Evolutionary conservation across 305 asterid genomes (phyloP), one percentile per base, ranked within the genome.

Genomic region (Fraxinus sp.): DNA sequence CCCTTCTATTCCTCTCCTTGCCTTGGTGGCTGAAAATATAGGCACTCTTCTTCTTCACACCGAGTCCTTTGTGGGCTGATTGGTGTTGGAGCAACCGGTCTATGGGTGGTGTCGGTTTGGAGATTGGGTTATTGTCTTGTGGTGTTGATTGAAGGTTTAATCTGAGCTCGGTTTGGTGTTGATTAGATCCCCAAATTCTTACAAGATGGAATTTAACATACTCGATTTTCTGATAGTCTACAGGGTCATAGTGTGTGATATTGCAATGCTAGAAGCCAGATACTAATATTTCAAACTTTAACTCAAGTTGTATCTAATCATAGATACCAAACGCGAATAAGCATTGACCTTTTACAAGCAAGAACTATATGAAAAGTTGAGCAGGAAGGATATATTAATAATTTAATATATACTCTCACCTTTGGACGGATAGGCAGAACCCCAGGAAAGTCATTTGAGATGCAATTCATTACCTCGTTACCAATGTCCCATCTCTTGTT

Each of bases 401-500:
- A 37, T 37, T 37, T 7, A 37, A 37, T 37, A 37, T 18, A 78
- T 16, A 33, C 77, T 30, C 78, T 30, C 83, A 90, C 97, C 90
- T 90, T 90, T 5, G 97, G 97, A 70, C 90, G 91, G 84, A 91
- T 88, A 3, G 94, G 94, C 41, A 83, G 84, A 85, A 87, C 92
- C 26, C 95, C 95, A 0, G 95, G 94, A 83, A 93, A 93, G 83
- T 93, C 94, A 82, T 88, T 89, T 83, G 92, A 79, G 64, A 91
- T 87, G 84, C 91, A 90, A 73, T 82, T 86, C 30, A 89, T 88
- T 2, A 93, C 95, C 87, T 91, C 92, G 28, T 89, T 90, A 30
- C 97, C 92, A 10, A 93, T 90, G 87, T 93, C 94, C 95, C 95
- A 91, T 87, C 89, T 89, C 82, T 84, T 88, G 81, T 93, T 93